Percentiles rank a stretch among this genome's conserved stretches.
Conservation (phyloP, 106 monocot genomes). For the Acorus gramineus region DNA sequence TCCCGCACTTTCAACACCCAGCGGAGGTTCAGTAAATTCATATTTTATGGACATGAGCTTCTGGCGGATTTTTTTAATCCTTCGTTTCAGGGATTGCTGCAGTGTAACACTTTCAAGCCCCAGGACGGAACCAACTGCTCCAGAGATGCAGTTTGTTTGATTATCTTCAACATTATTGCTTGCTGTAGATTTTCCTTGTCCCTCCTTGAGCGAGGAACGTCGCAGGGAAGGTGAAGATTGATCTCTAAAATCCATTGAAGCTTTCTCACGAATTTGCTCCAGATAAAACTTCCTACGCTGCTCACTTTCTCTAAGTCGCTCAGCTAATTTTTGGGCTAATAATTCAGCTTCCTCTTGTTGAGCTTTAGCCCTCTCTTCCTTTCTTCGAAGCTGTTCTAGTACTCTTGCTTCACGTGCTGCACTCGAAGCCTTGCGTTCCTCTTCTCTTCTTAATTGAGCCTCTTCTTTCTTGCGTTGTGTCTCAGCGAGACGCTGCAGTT, state of each 20-base stretch:
- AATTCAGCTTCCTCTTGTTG: constrained; percentile 95
- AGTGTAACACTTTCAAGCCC: constrained; percentile 22
- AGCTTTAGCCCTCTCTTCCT: constrained; percentile 78
- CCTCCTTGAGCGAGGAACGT: constrained; percentile 65
- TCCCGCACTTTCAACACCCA: constrained; percentile 49
- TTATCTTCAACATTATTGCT: constrained; percentile 46
- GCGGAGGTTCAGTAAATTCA: constrained; percentile 61
- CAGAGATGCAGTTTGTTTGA: constrained; percentile 19
- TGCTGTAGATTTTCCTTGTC: constrained; percentile 27
- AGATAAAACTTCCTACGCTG: constrained; percentile 87
- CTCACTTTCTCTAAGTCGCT: constrained; percentile 93
- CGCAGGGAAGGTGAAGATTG: constrained; percentile 75
- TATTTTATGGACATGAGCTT: constrained; percentile 89
- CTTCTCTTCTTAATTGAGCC: constrained; percentile 88
- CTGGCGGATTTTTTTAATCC: constrained; percentile 89
- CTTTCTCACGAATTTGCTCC: constrained; percentile 96
- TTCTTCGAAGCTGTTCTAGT: constrained; percentile 77
- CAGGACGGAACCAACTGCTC: constrained; percentile 22
- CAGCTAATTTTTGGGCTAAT: constrained; percentile 83
- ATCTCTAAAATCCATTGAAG: constrained; percentile 94
- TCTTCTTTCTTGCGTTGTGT: constrained; percentile 90
- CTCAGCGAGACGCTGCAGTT: constrained; percentile 85
- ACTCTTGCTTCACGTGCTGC: constrained; percentile 88
- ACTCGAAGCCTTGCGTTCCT: constrained; percentile 93
- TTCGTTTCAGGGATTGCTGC: constrained; percentile 58